These are phyloP conservation scores for Ophiorrhiza pumila DNA, from an alignment of 257 asterid species.

Conservation along the genomic window DNA sequence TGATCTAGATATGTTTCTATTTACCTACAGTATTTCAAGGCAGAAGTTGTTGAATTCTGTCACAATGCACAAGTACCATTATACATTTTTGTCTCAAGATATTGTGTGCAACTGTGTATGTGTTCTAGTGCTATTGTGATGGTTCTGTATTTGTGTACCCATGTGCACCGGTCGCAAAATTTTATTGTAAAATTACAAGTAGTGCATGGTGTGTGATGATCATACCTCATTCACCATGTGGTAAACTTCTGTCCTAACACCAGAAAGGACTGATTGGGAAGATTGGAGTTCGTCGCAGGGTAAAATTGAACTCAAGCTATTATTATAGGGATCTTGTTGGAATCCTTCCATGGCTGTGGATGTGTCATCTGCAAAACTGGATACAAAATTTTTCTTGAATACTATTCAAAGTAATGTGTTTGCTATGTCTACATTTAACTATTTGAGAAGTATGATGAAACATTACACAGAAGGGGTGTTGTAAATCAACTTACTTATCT, in stretches of 20 bases:
- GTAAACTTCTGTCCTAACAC: constrained; percentile 54
- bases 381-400: too few species aligned
- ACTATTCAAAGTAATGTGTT: too few species aligned
- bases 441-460: too few species aligned
- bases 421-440: too few species aligned
- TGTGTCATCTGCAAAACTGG: constrained; percentile 71
- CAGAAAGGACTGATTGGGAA: constrained; percentile 44
- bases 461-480: neutral
- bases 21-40: constrained; percentile 49
- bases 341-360: constrained; percentile 73
- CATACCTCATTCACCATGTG: constrained; percentile 52
- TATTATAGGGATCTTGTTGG: constrained; percentile 70
- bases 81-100: neutral
- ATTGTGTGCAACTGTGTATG: neutral
- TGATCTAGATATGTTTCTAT: constrained; percentile 47
- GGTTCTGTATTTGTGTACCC: too few species aligned
- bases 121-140: neutral
- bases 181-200: neutral
- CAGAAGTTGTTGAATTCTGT: neutral
- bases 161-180: too few species aligned
- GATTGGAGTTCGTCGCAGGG: constrained; percentile 75
- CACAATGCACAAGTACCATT: neutral
- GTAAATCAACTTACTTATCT: constrained; percentile 48
- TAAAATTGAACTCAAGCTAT: constrained; percentile 72
- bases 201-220: neutral